phyloP scores from a whole-genome alignment of 805 yeast species.

The Tetrapisispora iriomotensis region DNA sequence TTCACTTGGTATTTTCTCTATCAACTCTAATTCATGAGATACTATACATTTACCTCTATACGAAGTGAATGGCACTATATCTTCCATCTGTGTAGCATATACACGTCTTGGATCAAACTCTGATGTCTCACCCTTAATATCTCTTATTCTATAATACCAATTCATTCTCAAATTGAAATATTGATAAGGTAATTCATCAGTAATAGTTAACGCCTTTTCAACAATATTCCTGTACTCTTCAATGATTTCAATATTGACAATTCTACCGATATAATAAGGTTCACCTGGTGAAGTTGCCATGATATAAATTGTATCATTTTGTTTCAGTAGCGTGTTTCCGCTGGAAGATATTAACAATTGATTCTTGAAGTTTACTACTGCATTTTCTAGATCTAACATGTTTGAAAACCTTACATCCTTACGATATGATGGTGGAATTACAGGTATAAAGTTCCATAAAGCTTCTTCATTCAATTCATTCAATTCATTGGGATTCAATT shows the following conservation, averaged over 20 bases:
- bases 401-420: constrained; percentile 29
- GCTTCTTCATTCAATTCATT: not conserved
- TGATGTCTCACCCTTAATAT: constrained; percentile 47
- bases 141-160: constrained; percentile 88
- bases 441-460: constrained; percentile 27
- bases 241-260: constrained; percentile 54
- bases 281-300: constrained; percentile 88
- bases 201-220: constrained; percentile 6
- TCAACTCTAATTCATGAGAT: constrained; percentile 57
- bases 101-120: constrained; percentile 57
- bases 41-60: constrained; percentile 71
- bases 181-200: constrained; percentile 36
- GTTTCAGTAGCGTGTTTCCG: constrained; percentile 35
- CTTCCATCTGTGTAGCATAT: constrained; percentile 79
- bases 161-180: constrained; percentile 59
- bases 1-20: constrained; percentile 32
- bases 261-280: constrained; percentile 81
- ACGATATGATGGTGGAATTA: constrained; percentile 25
- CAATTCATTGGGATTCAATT: not conserved
- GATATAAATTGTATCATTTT: constrained; percentile 62
- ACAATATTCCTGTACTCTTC: constrained; percentile 14
- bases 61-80: constrained; percentile 64
- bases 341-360: constrained; percentile 23
- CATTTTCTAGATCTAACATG: constrained; percentile 32
- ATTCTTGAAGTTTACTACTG: constrained; percentile 25